These are phyloP conservation scores for Cardamine chenopodiifolia DNA, from an alignment of 345 rosid species.

Conservation along the genomic window DNA sequence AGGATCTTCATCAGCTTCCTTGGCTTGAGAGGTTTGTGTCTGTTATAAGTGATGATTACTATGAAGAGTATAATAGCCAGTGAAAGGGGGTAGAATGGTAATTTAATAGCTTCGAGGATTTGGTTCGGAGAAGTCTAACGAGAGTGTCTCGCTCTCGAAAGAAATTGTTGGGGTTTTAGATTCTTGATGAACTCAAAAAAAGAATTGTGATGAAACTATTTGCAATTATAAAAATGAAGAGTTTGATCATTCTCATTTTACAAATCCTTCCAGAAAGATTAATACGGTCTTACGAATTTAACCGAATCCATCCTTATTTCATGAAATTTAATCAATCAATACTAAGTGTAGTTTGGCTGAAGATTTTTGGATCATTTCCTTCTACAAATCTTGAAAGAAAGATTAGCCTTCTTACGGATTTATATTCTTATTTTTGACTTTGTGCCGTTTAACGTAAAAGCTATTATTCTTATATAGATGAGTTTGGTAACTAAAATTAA, in stretches of 20 bases:
- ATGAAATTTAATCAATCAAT: not conserved
- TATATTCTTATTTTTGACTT: too few relatives aligned
- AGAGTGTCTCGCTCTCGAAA: constrained; percentile 58
- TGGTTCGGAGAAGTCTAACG: constrained; percentile 27
- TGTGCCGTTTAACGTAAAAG: too few relatives aligned
- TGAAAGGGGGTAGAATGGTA: constrained; percentile 45
- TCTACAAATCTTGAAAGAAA: too few relatives aligned
- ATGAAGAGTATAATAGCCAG: constrained; percentile 69
- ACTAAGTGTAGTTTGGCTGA: too few relatives aligned
- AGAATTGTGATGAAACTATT: constrained; percentile 20
- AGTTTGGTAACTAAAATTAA: too few relatives aligned
- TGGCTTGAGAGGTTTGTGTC: constrained; percentile 99
- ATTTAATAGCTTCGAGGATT: constrained; percentile 2
- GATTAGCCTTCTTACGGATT: too few relatives aligned
- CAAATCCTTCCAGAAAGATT: constrained; percentile 5
- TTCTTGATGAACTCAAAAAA: constrained; percentile 30
- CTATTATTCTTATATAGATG: too few relatives aligned
- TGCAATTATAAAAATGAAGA: constrained; percentile 16
- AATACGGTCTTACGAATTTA: too few relatives aligned
- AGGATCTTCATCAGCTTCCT: constrained; percentile 95
- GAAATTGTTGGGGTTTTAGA: constrained; percentile 21
- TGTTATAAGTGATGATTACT: constrained; percentile 89
- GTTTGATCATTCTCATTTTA: constrained; percentile 22
- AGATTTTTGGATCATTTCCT: too few relatives aligned
- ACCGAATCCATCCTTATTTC: too few relatives aligned